phyloP scores from a whole-genome alignment of 2,329 filamentous ascomycete species.

The Hypoxylon sp. region DNA sequence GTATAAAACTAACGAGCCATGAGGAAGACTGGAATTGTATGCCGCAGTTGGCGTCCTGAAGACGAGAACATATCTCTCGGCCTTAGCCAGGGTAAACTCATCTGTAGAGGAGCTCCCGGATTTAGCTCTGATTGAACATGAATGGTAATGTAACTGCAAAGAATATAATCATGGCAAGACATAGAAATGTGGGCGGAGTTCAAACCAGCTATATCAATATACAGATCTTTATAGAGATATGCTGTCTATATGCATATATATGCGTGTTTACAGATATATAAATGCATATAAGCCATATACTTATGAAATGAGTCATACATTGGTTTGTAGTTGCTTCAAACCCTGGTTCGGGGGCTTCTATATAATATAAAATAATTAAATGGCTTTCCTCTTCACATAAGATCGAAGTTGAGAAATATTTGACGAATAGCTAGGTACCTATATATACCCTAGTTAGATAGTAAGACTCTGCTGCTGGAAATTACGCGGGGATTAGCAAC shows the following conservation, averaged over 20 bases:
- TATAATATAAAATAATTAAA: neutral
- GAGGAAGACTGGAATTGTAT: neutral
- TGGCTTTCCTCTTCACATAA: neutral
- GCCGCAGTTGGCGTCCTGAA: neutral
- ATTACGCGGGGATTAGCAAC: constrained; percentile 21
- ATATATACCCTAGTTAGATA: neutral
- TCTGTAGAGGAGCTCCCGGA: neutral
- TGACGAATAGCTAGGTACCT: neutral
- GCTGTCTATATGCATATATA: neutral
- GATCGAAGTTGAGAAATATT: neutral
- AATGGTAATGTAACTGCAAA: no score
- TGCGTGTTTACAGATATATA: neutral
- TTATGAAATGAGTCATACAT: neutral
- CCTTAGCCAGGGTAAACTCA: neutral
- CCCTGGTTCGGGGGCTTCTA: neutral
- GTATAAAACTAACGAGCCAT: neutral
- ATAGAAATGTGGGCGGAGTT: no score
- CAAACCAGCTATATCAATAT: no score
- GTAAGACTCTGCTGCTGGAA: constrained; percentile 1
- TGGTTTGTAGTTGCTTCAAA: neutral
- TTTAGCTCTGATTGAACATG: neutral
- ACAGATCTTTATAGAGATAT: neutral
- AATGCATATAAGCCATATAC: neutral
- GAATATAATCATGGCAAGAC: neutral
- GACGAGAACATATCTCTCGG: neutral